phyloP scores from a whole-genome alignment of 805 yeast species.

The Pichia californica region DNA sequence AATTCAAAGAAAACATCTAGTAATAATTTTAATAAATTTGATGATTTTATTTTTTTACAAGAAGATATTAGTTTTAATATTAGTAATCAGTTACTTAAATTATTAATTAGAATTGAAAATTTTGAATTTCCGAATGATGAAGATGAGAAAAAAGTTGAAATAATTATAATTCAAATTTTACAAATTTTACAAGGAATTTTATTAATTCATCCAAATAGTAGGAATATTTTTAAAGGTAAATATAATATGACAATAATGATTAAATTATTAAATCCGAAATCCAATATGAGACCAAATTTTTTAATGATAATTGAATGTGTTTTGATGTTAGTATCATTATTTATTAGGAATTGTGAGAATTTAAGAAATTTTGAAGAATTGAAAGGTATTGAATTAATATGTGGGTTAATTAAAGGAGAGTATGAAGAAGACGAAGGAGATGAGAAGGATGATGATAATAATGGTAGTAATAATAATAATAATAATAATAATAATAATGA shows the following conservation, averaged over 20 bases:
- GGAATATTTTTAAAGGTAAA: background rate
- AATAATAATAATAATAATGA: background rate
- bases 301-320: constrained; percentile 1
- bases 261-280: background rate
- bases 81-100: background rate
- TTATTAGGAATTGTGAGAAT: background rate
- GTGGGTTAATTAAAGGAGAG: background rate
- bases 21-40: background rate
- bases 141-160: background rate
- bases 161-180: background rate
- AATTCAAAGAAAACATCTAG: background rate
- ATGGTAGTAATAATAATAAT: background rate
- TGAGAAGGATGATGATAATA: no score
- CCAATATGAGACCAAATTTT: background rate
- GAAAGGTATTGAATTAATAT: background rate
- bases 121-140: background rate
- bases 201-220: constrained; percentile 3
- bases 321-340: constrained; percentile 1
- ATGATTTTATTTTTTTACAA: background rate
- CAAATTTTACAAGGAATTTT: constrained; percentile 2
- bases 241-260: background rate
- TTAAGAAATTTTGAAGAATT: constrained; percentile 1
- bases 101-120: background rate
- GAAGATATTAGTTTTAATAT: background rate
- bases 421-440: background rate